A percentile compares a stretch with the other conserved stretches of the same genome.
Evolutionary conservation across 768 basidiomycete species (phyloP).

Genomic region (Hydnomerulius pinastri): DNA sequence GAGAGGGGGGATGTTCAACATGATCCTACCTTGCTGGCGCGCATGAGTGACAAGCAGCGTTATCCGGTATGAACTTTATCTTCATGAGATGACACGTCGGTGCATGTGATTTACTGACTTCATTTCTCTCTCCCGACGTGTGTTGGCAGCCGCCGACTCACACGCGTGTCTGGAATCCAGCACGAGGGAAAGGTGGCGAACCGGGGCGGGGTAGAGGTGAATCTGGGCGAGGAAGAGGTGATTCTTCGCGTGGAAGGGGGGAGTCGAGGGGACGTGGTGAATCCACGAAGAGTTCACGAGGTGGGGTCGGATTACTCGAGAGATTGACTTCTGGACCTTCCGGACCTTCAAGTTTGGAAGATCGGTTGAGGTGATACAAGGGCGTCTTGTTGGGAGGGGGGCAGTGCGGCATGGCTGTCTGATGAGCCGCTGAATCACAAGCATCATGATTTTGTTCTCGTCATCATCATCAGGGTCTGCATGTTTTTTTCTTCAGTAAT

Average conservation of each 20-base stretch:
- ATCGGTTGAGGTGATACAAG: conserved; percentile 23
- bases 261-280: conserved; percentile 16
- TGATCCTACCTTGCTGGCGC: conserved; percentile 24
- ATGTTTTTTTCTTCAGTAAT: no score
- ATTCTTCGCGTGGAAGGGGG: not conserved
- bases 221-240: conserved; percentile 15
- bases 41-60: conserved; percentile 23
- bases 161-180: no score
- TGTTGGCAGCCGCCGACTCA: conserved; percentile 14
- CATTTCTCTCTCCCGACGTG: no score
- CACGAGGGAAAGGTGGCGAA: conserved; percentile 24
- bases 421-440: no score
- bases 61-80: conserved; percentile 19
- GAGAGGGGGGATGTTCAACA: conserved; percentile 14
- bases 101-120: not conserved
- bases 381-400: no score
- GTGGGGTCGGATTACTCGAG: conserved; percentile 13
- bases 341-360: conserved; percentile 17
- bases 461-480: no score
- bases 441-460: no score
- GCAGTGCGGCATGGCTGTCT: no score
- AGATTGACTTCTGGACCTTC: conserved; percentile 14
- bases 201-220: conserved; percentile 21
- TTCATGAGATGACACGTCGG: not conserved
- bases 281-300: conserved; percentile 7